Conservation (phyloP, 2,329 filamentous ascomycete species). For the Chrysosporium queenslandicum region DNA sequence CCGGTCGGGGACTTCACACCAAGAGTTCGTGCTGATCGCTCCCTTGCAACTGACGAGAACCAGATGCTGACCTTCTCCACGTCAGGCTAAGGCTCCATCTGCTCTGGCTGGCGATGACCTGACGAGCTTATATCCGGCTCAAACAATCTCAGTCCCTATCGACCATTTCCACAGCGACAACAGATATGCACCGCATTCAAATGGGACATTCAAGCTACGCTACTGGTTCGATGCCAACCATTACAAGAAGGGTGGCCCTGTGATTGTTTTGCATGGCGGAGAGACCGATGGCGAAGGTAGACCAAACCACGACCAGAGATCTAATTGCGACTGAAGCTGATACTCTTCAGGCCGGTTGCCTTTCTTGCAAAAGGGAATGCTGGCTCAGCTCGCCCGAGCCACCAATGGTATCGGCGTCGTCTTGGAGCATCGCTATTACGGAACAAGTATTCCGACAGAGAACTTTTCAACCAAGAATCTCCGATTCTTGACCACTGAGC, state of each 20-base stretch:
- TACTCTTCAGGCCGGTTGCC: conserved; percentile 48
- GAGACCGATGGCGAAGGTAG: conserved; percentile 48
- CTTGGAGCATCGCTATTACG: conserved; percentile 82
- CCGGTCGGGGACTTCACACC: conserved; percentile 7
- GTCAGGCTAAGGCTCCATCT: conserved; percentile 1
- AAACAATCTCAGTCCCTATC: conserved; percentile 50
- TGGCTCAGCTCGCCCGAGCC: conserved; percentile 58
- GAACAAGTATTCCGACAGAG: conserved; percentile 57
- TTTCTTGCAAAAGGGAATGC: conserved; percentile 68
- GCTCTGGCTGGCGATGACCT: conserved; percentile 14
- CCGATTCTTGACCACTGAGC: conserved; percentile 73
- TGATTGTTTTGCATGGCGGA: conserved; percentile 65
- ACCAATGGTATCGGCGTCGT: conserved; percentile 68
- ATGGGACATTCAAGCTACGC: conserved; percentile 57
- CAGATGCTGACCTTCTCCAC: neutral
- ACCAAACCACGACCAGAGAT: neutral
- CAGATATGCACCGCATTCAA: conserved; percentile 64
- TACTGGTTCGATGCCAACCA: conserved; percentile 76
- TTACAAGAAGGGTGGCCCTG: conserved; percentile 67
- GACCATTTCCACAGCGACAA: conserved; percentile 79
- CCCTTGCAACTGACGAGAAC: neutral
- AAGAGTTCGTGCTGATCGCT: conserved; percentile 1
- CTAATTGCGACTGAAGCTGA: neutral
- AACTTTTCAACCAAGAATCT: conserved; percentile 60
- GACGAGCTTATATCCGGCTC: conserved; percentile 34